Evolutionary conservation across 1,139 yeast genomes (phyloP), one percentile per base, ranked within the genome.

Genomic region (Diutina mesorugosa): DNA sequence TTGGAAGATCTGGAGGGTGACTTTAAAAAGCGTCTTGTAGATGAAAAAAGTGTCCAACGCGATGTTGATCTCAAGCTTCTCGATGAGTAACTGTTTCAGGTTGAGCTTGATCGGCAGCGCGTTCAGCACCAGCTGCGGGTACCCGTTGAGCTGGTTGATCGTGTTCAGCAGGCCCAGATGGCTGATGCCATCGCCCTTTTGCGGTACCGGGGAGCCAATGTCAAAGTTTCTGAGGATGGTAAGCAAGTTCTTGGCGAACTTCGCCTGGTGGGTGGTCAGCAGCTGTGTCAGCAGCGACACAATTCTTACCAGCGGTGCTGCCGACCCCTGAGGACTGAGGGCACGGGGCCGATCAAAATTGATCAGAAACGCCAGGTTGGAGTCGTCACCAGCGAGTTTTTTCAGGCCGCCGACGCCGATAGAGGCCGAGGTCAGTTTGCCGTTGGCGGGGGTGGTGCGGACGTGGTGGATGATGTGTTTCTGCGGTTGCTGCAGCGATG

Each of bases 11-110:
- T 64, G 63, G n/a, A 69, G 58, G 12, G 75, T 59, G 55, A 76
- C 61, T 59, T 69, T 67, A 51, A 76, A 62, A 55, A 72, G 65
- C 47, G 71, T 70, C 61, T 73, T 74, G 64, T 68, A 73, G 8
- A 73, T 73, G 61, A 76, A 76, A 52, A 76, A 63, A 32, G 67
- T 68, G 60, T 76, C 80, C 56, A 76, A 66, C 32, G 68, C 65
- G 55, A 76, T 76, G 59, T 76, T 76, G 55, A 76, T 74, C 59
- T 76, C 80, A 55, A 76, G 64, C 62, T 76, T 76, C 60, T 76
- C 80, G 47, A 76, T 75, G 54, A 74, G 67, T 55, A 76, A 66
- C 59, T 76, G 80, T 54, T 70, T 70, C 12, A 79, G 72, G 58
- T 67, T 73, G 57, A 76, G 65, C 59, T 71, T 72, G 52, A 76